Evolutionary conservation across 805 yeast genomes (phyloP).

Genomic region (Alloascoidea hylecoeti): DNA sequence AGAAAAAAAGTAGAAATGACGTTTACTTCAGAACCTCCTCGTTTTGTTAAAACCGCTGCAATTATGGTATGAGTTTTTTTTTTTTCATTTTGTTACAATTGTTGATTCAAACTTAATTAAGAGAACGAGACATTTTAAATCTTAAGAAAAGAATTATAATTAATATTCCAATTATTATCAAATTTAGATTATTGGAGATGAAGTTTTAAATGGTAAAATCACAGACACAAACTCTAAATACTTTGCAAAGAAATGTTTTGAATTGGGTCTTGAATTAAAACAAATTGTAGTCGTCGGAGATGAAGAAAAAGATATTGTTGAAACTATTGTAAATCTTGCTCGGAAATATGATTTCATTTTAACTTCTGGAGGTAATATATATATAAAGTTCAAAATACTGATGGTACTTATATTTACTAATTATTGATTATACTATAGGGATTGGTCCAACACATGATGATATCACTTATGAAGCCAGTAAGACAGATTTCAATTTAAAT

Average conservation of each 20-base stretch:
- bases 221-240: constrained; percentile 62
- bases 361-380: constrained; percentile 38
- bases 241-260: constrained; percentile 62
- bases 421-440: constrained; percentile 12
- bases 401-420: neutral
- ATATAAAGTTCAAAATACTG: too few species aligned
- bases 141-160: too few species aligned
- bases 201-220: constrained; percentile 76
- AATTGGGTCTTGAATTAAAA: constrained; percentile 48
- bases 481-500: neutral
- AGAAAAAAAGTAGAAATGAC: neutral
- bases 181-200: constrained; percentile 69
- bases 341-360: constrained; percentile 49
- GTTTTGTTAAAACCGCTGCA: neutral
- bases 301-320: constrained; percentile 48
- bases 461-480: constrained; percentile 53
- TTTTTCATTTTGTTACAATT: neutral
- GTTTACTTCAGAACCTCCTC: neutral
- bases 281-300: constrained; percentile 69
- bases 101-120: neutral
- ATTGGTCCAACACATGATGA: constrained; percentile 91
- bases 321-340: constrained; percentile 32
- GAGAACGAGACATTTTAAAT: too few species aligned
- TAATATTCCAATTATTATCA: too few species aligned
- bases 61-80: neutral